Evolutionary conservation across 306 rosid genomes (phyloP).

Genomic region (Vicia faba): DNA sequence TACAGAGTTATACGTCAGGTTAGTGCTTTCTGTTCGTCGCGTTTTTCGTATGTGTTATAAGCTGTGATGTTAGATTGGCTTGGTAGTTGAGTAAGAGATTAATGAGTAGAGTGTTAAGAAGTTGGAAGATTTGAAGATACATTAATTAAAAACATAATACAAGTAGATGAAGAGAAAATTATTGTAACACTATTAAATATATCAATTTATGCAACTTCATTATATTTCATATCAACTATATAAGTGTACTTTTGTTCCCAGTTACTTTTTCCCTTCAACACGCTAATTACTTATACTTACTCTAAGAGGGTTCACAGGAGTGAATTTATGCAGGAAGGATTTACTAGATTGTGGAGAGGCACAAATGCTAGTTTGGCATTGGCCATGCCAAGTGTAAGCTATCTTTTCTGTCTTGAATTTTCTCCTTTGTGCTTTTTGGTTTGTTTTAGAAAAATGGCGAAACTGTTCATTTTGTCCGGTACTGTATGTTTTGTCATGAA

Average conservation of each 20-base stretch:
- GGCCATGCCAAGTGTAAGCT: slow-evolving; percentile 94
- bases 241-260: slow-evolving; percentile 4
- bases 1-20: slow-evolving; percentile 83
- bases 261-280: background rate
- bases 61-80: too few species aligned
- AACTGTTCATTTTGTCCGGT: slow-evolving; percentile 14
- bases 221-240: too few species aligned
- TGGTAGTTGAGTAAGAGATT: too few species aligned
- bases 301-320: slow-evolving; percentile 46
- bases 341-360: slow-evolving; percentile 88
- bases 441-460: slow-evolving; percentile 5
- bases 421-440: slow-evolving; percentile 22
- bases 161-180: too few species aligned
- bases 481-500: too few species aligned
- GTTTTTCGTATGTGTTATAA: too few species aligned
- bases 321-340: slow-evolving; percentile 87
- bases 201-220: too few species aligned
- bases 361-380: slow-evolving; percentile 85
- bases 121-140: too few species aligned
- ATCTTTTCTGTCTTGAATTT: slow-evolving; percentile 24
- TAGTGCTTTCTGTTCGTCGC: slow-evolving; percentile 1
- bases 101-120: too few species aligned
- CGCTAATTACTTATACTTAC: slow-evolving; percentile 34
- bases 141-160: too few species aligned
- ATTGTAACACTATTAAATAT: too few species aligned